Conservation (phyloP, 106 monocot species). For the Dendrobium huoshanense region DNA sequence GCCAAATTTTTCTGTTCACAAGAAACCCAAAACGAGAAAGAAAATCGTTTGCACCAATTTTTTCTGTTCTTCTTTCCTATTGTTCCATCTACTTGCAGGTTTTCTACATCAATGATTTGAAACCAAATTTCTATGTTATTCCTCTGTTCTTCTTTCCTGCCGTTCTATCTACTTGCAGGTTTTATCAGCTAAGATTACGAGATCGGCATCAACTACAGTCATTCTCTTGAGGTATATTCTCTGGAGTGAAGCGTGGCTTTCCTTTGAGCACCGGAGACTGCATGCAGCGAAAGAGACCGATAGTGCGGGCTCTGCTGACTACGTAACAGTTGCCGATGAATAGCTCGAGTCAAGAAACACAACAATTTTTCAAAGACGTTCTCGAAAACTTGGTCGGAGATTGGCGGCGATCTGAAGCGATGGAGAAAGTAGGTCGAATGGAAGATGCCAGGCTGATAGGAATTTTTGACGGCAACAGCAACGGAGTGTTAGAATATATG, state of each 20-base stretch:
- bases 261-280: conserved; percentile 10
- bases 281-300: conserved; percentile 36
- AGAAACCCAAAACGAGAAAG: no score
- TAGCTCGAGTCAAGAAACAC: conserved; percentile 34
- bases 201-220: conserved; percentile 49
- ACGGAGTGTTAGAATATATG: no score
- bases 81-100: no score
- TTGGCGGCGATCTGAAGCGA: conserved; percentile 2
- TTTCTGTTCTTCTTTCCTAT: no score
- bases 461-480: no score
- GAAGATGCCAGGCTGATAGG: not conserved
- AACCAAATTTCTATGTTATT: no score
- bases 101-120: no score
- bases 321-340: conserved; percentile 93
- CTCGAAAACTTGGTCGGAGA: conserved; percentile 15
- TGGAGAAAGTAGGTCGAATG: not conserved
- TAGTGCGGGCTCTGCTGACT: conserved; percentile 35
- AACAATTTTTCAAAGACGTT: conserved; percentile 24
- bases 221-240: conserved; percentile 68
- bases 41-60: no score
- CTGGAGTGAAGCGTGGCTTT: conserved; percentile 71
- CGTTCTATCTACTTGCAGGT: no score
- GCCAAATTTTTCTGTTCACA: no score
- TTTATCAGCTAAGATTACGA: conserved; percentile 16
- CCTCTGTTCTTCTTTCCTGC: no score